A percentile compares a stretch with the other conserved stretches of the same genome.
These are phyloP conservation scores for Talaromyces atroroseus DNA, from an alignment of 2,329 filamentous ascomycete genomes.

Conservation along the genomic window DNA sequence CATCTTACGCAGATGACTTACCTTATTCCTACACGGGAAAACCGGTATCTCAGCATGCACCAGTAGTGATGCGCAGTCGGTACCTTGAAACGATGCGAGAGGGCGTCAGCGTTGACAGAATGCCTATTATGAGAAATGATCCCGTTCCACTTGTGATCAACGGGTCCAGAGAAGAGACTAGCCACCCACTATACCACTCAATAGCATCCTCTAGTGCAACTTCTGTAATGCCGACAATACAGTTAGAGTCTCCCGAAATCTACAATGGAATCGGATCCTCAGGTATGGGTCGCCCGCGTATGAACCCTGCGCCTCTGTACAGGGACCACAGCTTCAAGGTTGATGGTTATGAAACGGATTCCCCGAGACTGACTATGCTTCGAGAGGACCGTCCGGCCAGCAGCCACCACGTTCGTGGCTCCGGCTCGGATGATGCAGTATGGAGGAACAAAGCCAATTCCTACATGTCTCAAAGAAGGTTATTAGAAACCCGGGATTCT, in stretches of 20 bases:
- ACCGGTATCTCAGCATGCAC: neutral
- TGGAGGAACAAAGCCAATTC: constrained; percentile 17
- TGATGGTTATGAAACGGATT: constrained; percentile 16
- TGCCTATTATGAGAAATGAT: constrained; percentile 2
- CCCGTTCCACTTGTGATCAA: neutral
- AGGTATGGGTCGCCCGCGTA: constrained; percentile 12
- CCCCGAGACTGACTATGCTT: constrained; percentile 9
- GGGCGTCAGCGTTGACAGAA: neutral
- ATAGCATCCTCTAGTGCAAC: neutral
- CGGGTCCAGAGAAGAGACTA: constrained; percentile 13
- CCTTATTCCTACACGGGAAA: constrained; percentile 2
- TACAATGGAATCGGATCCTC: constrained; percentile 11
- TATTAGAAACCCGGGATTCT: constrained; percentile 33
- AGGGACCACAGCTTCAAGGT: constrained; percentile 16
- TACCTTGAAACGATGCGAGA: neutral
- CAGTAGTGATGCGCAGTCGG: neutral
- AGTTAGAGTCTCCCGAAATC: constrained; percentile 13
- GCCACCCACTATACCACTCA: neutral
- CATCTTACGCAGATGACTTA: constrained; percentile 10
- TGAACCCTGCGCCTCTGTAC: constrained; percentile 10
- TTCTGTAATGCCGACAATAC: neutral
- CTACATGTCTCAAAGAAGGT: constrained; percentile 15
- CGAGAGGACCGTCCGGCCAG: neutral
- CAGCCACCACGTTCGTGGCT: constrained; percentile 3
- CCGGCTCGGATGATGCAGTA: constrained; percentile 12